Evolutionary conservation across 345 rosid species (phyloP), one percentile per base, ranked within the genome.

Genomic region (Eutrema japonicum): DNA sequence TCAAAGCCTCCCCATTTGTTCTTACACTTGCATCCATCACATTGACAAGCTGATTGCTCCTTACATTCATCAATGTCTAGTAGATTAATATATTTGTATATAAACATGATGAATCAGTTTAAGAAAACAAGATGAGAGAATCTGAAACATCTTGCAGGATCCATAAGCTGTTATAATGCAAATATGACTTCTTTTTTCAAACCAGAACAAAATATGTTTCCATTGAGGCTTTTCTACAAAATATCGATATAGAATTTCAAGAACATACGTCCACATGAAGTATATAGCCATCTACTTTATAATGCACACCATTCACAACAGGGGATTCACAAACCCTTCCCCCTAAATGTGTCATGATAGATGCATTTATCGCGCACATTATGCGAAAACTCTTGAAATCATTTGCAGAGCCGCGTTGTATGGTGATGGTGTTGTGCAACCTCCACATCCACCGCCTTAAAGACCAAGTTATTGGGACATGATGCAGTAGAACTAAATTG

Each of bases 251-350:
- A 56, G 0, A 41, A 66, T 66, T 60, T 56, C 7, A 79, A 70
- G 68, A 49, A 45, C 60, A 46, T 75, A 92, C 99, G 96, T 87
- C 87, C 77, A 81, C 98, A 95, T 68, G 86, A 84, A 26, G 73
- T 75, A 67, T 22, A 22, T 95, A 90, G 26, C 99, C 99, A 75
- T 95, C 97, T 85, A 98, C 99, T 82, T 82, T 85, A 55, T 86
- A 96, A 76, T 92, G 98, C 63, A 95, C 88, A 14, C 98, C 99
- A 51, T 86, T 84, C 26, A 92, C 93, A 22, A 68, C 68, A 43
- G 99, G 99, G 66, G 96, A 95, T 64, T 95, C 89, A 35, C 99
- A 95, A 3, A 92, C 87, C 66, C 97, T 84, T 79, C 98, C 99
- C 99, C 58, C 99, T 89, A 73, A 90, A 95, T 57, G 99, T 95